Conservation (phyloP, 2,329 filamentous ascomycete genomes). For the Xylariales sp. region DNA sequence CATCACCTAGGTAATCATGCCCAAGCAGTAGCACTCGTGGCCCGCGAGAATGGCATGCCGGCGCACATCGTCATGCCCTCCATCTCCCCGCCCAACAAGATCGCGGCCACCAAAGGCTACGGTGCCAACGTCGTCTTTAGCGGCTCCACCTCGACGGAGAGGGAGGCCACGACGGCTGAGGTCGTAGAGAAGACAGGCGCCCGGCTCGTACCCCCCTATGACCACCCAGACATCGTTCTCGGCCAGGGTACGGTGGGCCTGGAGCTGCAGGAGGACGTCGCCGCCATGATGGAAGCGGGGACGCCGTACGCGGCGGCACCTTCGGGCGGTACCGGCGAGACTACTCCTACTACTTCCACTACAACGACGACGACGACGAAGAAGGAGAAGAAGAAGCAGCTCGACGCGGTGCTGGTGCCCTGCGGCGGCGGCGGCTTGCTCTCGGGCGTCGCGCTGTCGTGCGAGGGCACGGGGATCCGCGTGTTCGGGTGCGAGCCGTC, state of each 20-base stretch:
- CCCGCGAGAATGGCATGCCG: slow-evolving; percentile 65
- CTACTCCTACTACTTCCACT: slow-evolving; percentile 10
- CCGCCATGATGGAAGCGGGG: slow-evolving; percentile 41
- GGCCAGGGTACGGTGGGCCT: slow-evolving; percentile 88
- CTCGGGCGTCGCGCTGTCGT: slow-evolving; percentile 73
- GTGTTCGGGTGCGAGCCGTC: slow-evolving; percentile 88
- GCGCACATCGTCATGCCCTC: slow-evolving; percentile 89
- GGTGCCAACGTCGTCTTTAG: slow-evolving; percentile 77
- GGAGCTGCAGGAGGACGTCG: slow-evolving; percentile 74
- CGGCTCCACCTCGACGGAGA: slow-evolving; percentile 74
- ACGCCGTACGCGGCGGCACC: slow-evolving; percentile 16
- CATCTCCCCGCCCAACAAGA: slow-evolving; percentile 83
- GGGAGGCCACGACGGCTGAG: slow-evolving; percentile 69
- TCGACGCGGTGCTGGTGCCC: slow-evolving; percentile 75
- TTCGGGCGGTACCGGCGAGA: slow-evolving; percentile 2
- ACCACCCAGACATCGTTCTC: slow-evolving; percentile 86
- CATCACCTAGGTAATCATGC: slow-evolving; percentile 75
- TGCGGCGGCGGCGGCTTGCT: slow-evolving; percentile 88
- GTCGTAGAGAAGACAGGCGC: slow-evolving; percentile 71
- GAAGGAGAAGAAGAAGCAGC: slow-evolving; percentile 21
- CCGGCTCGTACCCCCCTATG: slow-evolving; percentile 81
- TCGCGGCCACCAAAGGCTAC: slow-evolving; percentile 75
- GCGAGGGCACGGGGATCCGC: slow-evolving; percentile 63
- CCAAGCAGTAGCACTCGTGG: slow-evolving; percentile 84
- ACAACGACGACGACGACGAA: slow-evolving; percentile 8